Evolutionary conservation across 2,329 filamentous ascomycete species (phyloP).

Genomic region (Fusarium sp.): DNA sequence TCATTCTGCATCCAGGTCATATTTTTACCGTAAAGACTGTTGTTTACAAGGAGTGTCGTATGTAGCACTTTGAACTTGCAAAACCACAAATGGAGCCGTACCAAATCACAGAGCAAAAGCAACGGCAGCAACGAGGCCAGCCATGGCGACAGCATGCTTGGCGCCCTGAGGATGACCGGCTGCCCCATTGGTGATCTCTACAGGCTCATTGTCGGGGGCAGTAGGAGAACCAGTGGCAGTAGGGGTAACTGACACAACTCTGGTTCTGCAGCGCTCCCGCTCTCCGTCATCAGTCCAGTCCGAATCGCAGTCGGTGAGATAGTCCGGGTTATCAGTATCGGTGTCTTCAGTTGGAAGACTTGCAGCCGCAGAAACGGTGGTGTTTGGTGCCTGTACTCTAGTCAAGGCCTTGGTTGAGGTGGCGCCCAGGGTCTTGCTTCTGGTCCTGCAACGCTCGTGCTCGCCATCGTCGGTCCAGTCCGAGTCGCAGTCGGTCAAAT

Average conservation of each 20-base stretch:
- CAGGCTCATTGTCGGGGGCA: background rate
- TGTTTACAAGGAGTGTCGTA: background rate
- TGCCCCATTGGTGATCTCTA: background rate
- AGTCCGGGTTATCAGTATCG: background rate
- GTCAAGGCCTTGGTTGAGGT: background rate
- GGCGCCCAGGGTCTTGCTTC: background rate
- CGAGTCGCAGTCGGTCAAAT: background rate
- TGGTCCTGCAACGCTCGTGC: background rate
- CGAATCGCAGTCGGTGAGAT: background rate
- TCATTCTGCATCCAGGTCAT: background rate
- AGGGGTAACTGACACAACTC: background rate
- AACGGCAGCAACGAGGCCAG: background rate
- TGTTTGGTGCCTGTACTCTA: background rate
- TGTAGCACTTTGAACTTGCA: background rate
- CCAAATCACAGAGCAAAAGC: background rate
- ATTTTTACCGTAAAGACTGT: background rate
- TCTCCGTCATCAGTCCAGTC: background rate
- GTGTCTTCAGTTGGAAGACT: background rate
- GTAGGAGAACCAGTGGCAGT: background rate
- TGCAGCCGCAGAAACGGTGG: background rate
- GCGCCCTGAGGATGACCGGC: background rate
- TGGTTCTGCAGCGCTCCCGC: background rate
- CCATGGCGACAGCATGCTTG: background rate
- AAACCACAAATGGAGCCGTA: background rate
- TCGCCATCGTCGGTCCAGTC: conserved; percentile 2